phyloP scores from a whole-genome alignment of 1,284 basidiomycete genomes.

The Pholiota adiposa region DNA sequence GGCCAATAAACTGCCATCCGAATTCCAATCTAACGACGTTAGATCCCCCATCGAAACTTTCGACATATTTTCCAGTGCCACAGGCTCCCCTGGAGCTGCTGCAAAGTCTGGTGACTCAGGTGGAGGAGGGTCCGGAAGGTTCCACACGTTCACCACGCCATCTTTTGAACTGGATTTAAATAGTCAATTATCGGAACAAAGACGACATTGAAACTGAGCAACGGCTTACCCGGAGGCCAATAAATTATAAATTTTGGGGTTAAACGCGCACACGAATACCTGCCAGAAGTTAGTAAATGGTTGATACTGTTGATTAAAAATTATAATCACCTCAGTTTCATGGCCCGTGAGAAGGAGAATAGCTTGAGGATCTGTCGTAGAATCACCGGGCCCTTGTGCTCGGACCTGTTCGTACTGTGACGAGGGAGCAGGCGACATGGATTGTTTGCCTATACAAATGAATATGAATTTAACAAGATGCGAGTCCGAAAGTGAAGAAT shows the following conservation, averaged over 20 bases:
- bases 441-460: constrained; percentile 15
- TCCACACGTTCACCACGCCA: constrained; percentile 77
- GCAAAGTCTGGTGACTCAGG: constrained; percentile 32
- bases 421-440: constrained; percentile 9
- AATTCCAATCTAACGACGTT: constrained; percentile 77
- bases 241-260: constrained; percentile 62
- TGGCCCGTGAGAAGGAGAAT: constrained; percentile 62
- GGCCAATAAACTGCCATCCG: constrained; percentile 71
- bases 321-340: constrained; percentile 57
- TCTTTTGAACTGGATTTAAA: constrained; percentile 66
- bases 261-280: constrained; percentile 85
- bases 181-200: not conserved
- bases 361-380: constrained; percentile 39
- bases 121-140: constrained; percentile 52
- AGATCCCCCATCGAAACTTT: constrained; percentile 57
- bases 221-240: constrained; percentile 75
- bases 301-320: not conserved
- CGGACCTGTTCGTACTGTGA: not conserved
- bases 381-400: constrained; percentile 41
- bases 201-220: not conserved
- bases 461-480: constrained; percentile 1
- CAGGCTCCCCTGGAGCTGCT: constrained; percentile 40
- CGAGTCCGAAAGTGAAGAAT: constrained; percentile 3
- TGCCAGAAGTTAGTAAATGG: constrained; percentile 30
- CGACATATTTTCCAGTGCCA: constrained; percentile 53